Base-by-base conservation (phyloP, 2,329 filamentous ascomycete species). In the Parasarocladium wereldwijsianum region DNA sequence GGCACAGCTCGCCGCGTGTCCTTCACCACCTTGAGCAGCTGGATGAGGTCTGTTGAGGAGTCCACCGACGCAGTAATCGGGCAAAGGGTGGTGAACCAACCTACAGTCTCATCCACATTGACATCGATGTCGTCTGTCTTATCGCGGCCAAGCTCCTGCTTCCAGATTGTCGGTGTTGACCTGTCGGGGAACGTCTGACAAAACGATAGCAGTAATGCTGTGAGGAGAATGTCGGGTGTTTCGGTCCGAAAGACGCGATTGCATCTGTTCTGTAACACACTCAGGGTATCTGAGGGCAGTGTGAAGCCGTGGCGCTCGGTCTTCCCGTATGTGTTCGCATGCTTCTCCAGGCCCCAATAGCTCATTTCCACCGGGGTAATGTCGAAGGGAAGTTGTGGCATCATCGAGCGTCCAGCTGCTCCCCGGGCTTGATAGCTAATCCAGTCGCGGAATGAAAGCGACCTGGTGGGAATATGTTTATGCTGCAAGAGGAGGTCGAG, bases 51-150 rank as follows among this genome's bases (percentile, higher is more conserved):
- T 18, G 65, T 58, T 3, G 53, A 45, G 3, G 51, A 47, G 3
- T 61, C 54, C 1, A 59, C 40, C 7, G 55, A 52, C 3, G 63
- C 47, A 2, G 55, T 51, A 5, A 72, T 49, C 0, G 69, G 69
- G 28, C 60, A 66, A 9, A 74, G 48, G 0, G 66, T 60, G 3
- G 67, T 70, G 37, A 74, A 71, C 67, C 67, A 73, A 2, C 69
- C 70, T 0, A 74, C 66, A 0, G 68, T 73, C 30, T 67, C 54
- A 4, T 61, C 59, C 1, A 71, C 56, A 43, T 73, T 64, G 9
- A 64, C 49, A 11, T 60, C 57, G 1, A 47, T 43, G 16, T 58
- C 57, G 36, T 55, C 55, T 3, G 51, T 43, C 9, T 15, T 21
- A n/a, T 57, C 48, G 11, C 65, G 52, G 11, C 64, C 64, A 21